Percentiles rank a stretch among this genome's conserved stretches.
These are phyloP conservation scores for Phytophthora niederhauseri DNA, from an alignment of 352 stramenopile genomes.

Conservation along the genomic window DNA sequence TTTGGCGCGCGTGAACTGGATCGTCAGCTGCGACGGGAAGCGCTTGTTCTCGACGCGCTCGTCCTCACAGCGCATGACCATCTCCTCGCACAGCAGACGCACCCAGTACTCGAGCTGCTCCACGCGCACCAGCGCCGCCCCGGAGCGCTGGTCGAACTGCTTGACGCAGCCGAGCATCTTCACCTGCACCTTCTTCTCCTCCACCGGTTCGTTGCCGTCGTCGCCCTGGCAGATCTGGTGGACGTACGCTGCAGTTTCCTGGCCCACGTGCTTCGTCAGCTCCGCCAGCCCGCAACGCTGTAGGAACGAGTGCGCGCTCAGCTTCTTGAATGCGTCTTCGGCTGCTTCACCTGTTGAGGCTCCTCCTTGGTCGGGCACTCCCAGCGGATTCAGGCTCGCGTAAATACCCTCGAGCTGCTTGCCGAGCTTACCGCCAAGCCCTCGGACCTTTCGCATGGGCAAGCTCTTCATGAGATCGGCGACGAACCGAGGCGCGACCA, in stretches of 20 bases:
- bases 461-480: slow-evolving; percentile 69
- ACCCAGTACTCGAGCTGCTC: slow-evolving; percentile 82
- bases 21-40: slow-evolving; percentile 64
- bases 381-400: slow-evolving; percentile 35
- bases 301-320: slow-evolving; percentile 57
- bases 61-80: slow-evolving; percentile 80
- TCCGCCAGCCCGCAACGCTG: slow-evolving; percentile 58
- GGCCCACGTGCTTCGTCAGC: slow-evolving; percentile 59
- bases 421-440: slow-evolving; percentile 80
- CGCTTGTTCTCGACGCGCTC: slow-evolving; percentile 80
- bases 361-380: slow-evolving; percentile 1
- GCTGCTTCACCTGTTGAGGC: background rate
- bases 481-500: slow-evolving; percentile 72
- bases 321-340: slow-evolving; percentile 20
- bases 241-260: slow-evolving; percentile 64
- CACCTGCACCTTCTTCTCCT: slow-evolving; percentile 68
- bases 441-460: slow-evolving; percentile 73
- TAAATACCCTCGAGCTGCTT: slow-evolving; percentile 71
- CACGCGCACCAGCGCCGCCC: slow-evolving; percentile 44
- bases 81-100: slow-evolving; percentile 72
- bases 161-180: slow-evolving; percentile 79
- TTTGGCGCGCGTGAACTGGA: slow-evolving; percentile 56
- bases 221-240: slow-evolving; percentile 64
- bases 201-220: slow-evolving; percentile 74
- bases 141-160: slow-evolving; percentile 79